Percentiles rank a stretch among this genome's conserved stretches.
phyloP scores from a whole-genome alignment of 179 eudicot species.

The Corrigiola litoralis region DNA sequence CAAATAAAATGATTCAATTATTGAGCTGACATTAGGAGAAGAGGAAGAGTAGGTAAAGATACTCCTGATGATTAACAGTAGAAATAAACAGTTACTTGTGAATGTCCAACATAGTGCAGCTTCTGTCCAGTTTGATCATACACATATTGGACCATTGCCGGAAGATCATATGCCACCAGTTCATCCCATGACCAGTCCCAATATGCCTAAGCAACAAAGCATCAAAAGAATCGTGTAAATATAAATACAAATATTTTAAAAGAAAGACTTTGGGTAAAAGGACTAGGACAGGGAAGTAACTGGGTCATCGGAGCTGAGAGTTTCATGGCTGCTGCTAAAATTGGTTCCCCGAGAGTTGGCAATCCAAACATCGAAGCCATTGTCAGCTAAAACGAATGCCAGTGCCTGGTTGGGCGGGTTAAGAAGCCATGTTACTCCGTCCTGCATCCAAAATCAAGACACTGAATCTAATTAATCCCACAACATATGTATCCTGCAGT shows the following conservation, averaged over 20 bases:
- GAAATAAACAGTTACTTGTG: slow-evolving; percentile 32
- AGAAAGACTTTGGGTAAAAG: neutral
- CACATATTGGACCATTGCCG: slow-evolving; percentile 39
- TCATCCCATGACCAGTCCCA: slow-evolving; percentile 87
- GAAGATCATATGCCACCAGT: slow-evolving; percentile 50
- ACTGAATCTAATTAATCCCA: neutral
- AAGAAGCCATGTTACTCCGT: slow-evolving; percentile 58
- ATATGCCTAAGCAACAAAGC: slow-evolving; percentile 37
- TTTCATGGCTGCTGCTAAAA: slow-evolving; percentile 49
- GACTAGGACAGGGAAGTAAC: slow-evolving; percentile 19
- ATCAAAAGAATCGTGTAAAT: neutral
- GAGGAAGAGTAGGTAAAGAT: neutral
- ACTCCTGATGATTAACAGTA: neutral
- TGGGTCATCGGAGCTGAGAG: slow-evolving; percentile 44
- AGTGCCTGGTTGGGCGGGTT: slow-evolving; percentile 48
- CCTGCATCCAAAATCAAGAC: slow-evolving; percentile 27
- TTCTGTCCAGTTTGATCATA: slow-evolving; percentile 49
- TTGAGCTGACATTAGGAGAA: neutral
- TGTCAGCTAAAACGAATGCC: slow-evolving; percentile 60
- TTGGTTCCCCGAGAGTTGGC: slow-evolving; percentile 55
- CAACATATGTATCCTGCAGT: neutral
- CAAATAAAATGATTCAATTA: neutral
- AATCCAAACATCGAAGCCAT: slow-evolving; percentile 75
- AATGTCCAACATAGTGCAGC: slow-evolving; percentile 69
- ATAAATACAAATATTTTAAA: neutral